phyloP scores from a whole-genome alignment of 1,139 yeast species.

The Suhomyces panamericanus region DNA sequence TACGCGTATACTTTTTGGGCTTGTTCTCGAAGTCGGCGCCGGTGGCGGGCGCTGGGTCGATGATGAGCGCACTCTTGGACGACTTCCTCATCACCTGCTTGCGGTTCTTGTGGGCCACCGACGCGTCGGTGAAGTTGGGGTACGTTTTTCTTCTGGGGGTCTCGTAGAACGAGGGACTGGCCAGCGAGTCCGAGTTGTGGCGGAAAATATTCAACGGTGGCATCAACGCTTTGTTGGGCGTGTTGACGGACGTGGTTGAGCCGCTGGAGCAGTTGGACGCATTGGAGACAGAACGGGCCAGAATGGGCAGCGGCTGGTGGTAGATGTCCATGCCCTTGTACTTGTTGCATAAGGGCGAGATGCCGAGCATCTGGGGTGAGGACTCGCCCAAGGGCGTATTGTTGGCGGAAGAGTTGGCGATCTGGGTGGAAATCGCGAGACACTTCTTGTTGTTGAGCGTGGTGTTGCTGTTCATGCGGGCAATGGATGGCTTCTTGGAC shows the following conservation, averaged over 20 bases:
- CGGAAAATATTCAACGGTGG: conserved; percentile 30
- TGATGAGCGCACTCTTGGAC: conserved; percentile 9
- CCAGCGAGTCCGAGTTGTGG: conserved; percentile 28
- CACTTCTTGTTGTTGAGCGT: conserved; percentile 20
- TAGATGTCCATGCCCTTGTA: conserved; percentile 23
- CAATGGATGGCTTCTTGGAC: conserved; percentile 24
- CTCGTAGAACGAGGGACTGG: conserved; percentile 18
- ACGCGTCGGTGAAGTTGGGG: conserved; percentile 19
- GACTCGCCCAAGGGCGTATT: conserved; percentile 17
- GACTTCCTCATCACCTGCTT: conserved; percentile 10
- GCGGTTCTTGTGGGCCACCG: conserved; percentile 17
- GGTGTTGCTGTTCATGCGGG: conserved; percentile 19
- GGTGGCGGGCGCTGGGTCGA: conserved; percentile 4
- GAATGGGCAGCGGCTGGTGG: conserved; percentile 16
- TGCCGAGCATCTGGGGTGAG: conserved; percentile 18
- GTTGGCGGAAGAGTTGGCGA: conserved; percentile 12
- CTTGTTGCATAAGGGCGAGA: conserved; percentile 24
- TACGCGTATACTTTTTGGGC: conserved; percentile 42
- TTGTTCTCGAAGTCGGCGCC: conserved; percentile 9
- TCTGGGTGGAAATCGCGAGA: conserved; percentile 22
- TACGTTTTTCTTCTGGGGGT: conserved; percentile 23
- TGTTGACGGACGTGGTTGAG: conserved; percentile 11
- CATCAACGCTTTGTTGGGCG: conserved; percentile 17
- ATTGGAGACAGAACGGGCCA: conserved; percentile 17
- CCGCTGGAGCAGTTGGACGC: conserved; percentile 16